These are phyloP conservation scores for Rhodamnia argentea DNA, from an alignment of 345 rosid genomes.

Conservation along the genomic window DNA sequence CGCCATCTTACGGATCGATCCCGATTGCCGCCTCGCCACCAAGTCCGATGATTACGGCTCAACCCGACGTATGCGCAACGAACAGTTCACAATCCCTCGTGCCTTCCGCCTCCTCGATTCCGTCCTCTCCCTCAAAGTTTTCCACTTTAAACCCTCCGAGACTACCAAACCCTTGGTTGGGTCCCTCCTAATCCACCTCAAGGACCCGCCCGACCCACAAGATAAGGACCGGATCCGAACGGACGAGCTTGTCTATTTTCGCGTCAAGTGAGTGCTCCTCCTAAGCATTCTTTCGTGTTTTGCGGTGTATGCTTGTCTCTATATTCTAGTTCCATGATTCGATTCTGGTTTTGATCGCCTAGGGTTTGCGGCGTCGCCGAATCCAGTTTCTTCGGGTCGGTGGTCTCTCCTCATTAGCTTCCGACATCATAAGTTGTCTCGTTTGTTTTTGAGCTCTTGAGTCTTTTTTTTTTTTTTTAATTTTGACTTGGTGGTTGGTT, in stretches of 20 bases:
- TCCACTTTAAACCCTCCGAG: no score
- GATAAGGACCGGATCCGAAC: no score
- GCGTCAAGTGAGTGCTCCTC: not conserved
- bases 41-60: no score
- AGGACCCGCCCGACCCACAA: no score
- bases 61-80: no score
- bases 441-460: not conserved
- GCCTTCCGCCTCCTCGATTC: no score
- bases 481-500: not conserved
- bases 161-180: no score
- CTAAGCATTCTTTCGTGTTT: not conserved
- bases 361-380: slow-evolving; percentile 12
- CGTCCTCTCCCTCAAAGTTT: no score
- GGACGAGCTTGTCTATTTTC: not conserved
- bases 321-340: not conserved
- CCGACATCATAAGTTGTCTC: not conserved
- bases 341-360: not conserved
- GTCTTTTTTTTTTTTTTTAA: not conserved
- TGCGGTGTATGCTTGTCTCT: not conserved
- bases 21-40: no score
- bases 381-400: slow-evolving; percentile 23
- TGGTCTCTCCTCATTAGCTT: not conserved
- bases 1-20: no score
- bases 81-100: no score
- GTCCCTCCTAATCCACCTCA: no score